Evolutionary conservation across 2,329 filamentous ascomycete genomes (phyloP), one percentile per base, ranked within the genome.

Genomic region (Pseudohalonectria lignicola): DNA sequence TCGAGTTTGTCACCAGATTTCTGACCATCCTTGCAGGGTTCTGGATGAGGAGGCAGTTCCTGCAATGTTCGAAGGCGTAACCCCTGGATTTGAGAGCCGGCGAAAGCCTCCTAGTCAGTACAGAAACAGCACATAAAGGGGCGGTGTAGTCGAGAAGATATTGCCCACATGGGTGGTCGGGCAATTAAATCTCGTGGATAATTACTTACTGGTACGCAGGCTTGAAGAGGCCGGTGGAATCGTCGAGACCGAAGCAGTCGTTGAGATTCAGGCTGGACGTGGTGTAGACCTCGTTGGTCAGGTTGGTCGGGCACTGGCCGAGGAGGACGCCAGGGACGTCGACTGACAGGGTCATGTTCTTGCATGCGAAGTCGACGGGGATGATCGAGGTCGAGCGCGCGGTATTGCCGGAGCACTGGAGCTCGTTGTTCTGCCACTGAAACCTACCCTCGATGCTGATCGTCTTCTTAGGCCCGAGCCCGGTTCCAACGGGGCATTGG

Each of bases 11-110:
- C n/a, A n/a, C n/a, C n/a, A n/a, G n/a, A n/a, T n/a, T n/a, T n/a
- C n/a, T n/a, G n/a, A n/a, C n/a, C n/a, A n/a, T n/a, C n/a, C n/a
- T n/a, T n/a, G n/a, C n/a, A n/a, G n/a, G n/a, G n/a, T n/a, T n/a
- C n/a, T n/a, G n/a, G n/a, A 13, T 31, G 26, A 34, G 15, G 13
- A 10, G 13, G 36, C 36, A 37, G 18, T 23, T 10, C 29, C 23
- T 31, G 36, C 29, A 37, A 20, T 37, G 20, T 11, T 37, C 36
- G 36, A 37, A 25, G 5, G 36, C 36, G 17, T 37, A 23, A 28
- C 36, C 29, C 5, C 36, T 37, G 34, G 5, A 16, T 7, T 4
- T 10, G 1, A 35, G 9, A n/a, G 19, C 7, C 20, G 26, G 11
- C 20, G 17, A 25, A 12, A 15, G n/a, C 10, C 23, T 9, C 19